Evolutionary conservation across 2,329 filamentous ascomycete species (phyloP).

Genomic region (Zymoseptoria brevis): DNA sequence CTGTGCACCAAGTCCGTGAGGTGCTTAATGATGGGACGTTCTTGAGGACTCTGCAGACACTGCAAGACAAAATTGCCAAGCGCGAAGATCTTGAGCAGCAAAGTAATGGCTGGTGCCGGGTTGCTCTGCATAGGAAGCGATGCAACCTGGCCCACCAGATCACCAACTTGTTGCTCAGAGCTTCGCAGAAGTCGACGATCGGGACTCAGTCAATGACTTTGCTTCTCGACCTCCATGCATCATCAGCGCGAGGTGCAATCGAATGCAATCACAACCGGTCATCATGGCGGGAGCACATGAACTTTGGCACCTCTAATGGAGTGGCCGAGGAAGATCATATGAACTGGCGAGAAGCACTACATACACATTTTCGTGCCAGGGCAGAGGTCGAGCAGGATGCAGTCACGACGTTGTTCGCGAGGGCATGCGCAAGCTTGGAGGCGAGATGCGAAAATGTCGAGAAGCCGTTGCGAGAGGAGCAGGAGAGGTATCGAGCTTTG

Average conservation of each 20-base stretch:
- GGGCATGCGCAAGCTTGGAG: constrained; percentile 51
- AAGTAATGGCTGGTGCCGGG: constrained; percentile 10
- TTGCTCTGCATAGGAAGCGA: constrained; percentile 11
- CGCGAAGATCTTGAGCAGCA: background rate
- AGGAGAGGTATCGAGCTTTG: constrained; percentile 30
- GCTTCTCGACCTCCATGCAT: constrained; percentile 14
- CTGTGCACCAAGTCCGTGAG: constrained; percentile 12
- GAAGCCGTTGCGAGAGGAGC: constrained; percentile 43
- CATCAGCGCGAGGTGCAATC: constrained; percentile 11
- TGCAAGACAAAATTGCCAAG: constrained; percentile 1
- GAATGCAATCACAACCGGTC: constrained; percentile 11
- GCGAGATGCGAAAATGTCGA: constrained; percentile 48
- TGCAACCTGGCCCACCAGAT: constrained; percentile 16
- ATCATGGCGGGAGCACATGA: constrained; percentile 7
- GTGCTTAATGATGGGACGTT: constrained; percentile 11
- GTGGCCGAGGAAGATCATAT: background rate
- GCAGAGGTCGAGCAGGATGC: constrained; percentile 39
- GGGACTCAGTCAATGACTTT: constrained; percentile 11
- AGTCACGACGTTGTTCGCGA: constrained; percentile 43
- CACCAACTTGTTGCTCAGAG: constrained; percentile 13
- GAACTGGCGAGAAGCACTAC: constrained; percentile 45
- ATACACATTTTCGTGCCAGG: constrained; percentile 36
- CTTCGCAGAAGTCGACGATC: constrained; percentile 9
- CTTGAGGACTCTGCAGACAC: constrained; percentile 3
- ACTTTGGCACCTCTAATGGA: background rate